phyloP scores from a whole-genome alignment of 1,139 yeast genomes.

The Lodderomyces oxycetoniae region DNA sequence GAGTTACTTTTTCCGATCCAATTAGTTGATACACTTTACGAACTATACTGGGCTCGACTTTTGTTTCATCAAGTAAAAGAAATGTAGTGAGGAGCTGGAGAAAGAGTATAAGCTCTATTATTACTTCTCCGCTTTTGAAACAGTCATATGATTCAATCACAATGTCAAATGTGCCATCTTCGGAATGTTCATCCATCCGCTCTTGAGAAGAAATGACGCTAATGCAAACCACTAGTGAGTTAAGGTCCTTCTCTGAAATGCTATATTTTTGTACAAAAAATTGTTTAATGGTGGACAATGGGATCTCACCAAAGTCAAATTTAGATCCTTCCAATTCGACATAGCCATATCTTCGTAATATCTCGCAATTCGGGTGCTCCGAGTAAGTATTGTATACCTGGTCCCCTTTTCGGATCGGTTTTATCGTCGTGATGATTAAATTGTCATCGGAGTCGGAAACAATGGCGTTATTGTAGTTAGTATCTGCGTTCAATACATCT shows the following conservation, averaged over 20 bases:
- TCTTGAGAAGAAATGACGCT: constrained; percentile 18
- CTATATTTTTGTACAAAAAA: constrained; percentile 26
- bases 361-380: constrained; percentile 83
- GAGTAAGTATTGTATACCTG: constrained; percentile 89
- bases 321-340: constrained; percentile 74
- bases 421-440: constrained; percentile 68
- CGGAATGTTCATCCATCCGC: constrained; percentile 22
- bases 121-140: constrained; percentile 50
- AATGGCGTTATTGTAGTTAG: constrained; percentile 72
- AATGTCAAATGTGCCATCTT: constrained; percentile 43
- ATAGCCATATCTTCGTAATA: constrained; percentile 86
- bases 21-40: constrained; percentile 47
- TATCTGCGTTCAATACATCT: constrained; percentile 84
- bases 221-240: constrained; percentile 27
- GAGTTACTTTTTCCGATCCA: constrained; percentile 39
- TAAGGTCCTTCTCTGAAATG: constrained; percentile 21
- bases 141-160: constrained; percentile 58
- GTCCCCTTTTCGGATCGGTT: constrained; percentile 54
- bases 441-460: constrained; percentile 43
- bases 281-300: constrained; percentile 35
- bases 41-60: constrained; percentile 33
- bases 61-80: constrained; percentile 24
- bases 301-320: constrained; percentile 77
- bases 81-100: constrained; percentile 49
- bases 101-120: constrained; percentile 52